These are phyloP conservation scores for Claviceps sp. DNA, from an alignment of 2,329 filamentous ascomycete genomes.

Conservation along the genomic window DNA sequence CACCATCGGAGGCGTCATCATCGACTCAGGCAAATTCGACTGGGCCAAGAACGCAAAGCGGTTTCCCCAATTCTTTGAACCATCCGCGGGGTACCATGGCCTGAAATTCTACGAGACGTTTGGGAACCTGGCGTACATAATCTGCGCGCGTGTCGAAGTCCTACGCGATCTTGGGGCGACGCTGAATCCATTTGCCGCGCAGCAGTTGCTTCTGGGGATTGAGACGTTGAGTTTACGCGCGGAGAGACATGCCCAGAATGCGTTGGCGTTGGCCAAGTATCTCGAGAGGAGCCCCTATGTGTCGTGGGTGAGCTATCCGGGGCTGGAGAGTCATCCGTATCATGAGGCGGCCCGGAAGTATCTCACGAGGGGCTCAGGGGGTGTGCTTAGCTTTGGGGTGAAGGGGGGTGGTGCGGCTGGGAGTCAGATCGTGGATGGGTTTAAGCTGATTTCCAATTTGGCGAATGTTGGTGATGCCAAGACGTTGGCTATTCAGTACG, in stretches of 20 bases:
- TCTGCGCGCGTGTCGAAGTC: slow-evolving; percentile 79
- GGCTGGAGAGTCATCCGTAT: slow-evolving; percentile 67
- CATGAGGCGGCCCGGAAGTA: slow-evolving; percentile 80
- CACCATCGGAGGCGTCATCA: slow-evolving; percentile 73
- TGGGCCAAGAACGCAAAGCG: slow-evolving; percentile 74
- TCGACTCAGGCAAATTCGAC: slow-evolving; percentile 86
- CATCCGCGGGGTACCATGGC: slow-evolving; percentile 78
- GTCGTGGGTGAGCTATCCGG: slow-evolving; percentile 87
- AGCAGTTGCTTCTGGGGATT: slow-evolving; percentile 77
- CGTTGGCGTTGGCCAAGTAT: slow-evolving; percentile 67
- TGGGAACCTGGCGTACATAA: slow-evolving; percentile 66
- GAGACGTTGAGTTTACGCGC: slow-evolving; percentile 82
- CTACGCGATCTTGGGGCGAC: slow-evolving; percentile 73
- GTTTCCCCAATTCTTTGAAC: slow-evolving; percentile 89
- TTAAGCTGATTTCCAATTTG: slow-evolving; percentile 90
- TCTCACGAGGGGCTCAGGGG: slow-evolving; percentile 70
- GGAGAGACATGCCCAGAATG: slow-evolving; percentile 78
- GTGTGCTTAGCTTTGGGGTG: slow-evolving; percentile 85
- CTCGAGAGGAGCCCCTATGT: slow-evolving; percentile 74
- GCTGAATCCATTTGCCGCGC: slow-evolving; percentile 82
- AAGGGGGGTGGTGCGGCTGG: slow-evolving; percentile 79
- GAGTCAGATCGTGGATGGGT: slow-evolving; percentile 78
- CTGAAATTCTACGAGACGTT: slow-evolving; percentile 93
- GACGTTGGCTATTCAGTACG: slow-evolving; percentile 73
- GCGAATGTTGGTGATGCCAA: slow-evolving; percentile 96